Evolutionary conservation across 2,329 filamentous ascomycete species (phyloP).

Genomic region (Daldinia eschscholtzii): DNA sequence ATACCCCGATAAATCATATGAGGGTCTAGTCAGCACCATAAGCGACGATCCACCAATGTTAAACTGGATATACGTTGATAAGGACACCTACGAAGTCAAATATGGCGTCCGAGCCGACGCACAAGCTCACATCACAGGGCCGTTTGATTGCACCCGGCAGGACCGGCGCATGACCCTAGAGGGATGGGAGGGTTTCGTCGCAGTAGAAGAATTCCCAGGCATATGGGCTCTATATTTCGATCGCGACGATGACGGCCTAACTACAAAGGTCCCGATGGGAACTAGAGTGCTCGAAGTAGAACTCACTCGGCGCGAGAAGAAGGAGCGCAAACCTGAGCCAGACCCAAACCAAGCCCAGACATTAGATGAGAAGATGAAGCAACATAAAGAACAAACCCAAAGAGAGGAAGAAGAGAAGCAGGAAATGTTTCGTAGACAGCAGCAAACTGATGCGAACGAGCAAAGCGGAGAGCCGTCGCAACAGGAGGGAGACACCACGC

Average conservation of each 20-base stretch:
- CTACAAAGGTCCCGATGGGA: constrained; percentile 60
- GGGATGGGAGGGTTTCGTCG: constrained; percentile 64
- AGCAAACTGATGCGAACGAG: constrained; percentile 12
- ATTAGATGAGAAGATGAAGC: constrained; percentile 51
- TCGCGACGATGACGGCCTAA: constrained; percentile 60
- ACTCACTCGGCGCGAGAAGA: constrained; percentile 65
- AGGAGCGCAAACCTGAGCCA: constrained; percentile 53
- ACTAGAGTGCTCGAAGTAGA: constrained; percentile 68
- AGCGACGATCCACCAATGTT: constrained; percentile 63
- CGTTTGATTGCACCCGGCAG: constrained; percentile 65
- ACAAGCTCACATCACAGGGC: constrained; percentile 60
- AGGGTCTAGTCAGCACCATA: constrained; percentile 63
- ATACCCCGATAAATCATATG: constrained; percentile 64
- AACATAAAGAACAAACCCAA: constrained; percentile 47
- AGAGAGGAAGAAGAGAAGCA: constrained; percentile 45
- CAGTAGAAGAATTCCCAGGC: constrained; percentile 59
- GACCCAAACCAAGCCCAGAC: constrained; percentile 46
- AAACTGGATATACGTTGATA: constrained; percentile 65
- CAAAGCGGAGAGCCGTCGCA: constrained; percentile 9
- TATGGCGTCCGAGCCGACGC: constrained; percentile 60
- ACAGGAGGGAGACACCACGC: constrained; percentile 6
- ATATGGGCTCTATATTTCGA: constrained; percentile 65
- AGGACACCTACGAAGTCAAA: constrained; percentile 60
- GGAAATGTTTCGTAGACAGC: constrained; percentile 33
- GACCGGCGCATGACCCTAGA: constrained; percentile 64